Evolutionary conservation across 805 yeast species (phyloP), one percentile per base, ranked within the genome.

Genomic region (Starmerella bombi): DNA sequence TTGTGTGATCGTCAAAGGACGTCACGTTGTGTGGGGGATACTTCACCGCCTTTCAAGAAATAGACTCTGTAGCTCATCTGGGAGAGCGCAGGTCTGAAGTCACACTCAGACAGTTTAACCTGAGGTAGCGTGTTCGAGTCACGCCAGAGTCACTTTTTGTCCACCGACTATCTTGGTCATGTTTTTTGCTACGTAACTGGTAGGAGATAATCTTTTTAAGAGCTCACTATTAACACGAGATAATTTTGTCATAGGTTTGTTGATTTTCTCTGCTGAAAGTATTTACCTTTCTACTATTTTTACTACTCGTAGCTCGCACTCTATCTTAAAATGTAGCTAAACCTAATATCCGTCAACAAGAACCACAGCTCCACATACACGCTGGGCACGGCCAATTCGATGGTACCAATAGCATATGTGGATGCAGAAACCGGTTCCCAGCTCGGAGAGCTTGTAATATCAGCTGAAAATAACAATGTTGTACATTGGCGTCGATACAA

Each of bases 61-160:
- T n/a, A 7, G 35, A 32, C 41, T 10, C 41, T 38, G 34, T 38
- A 38, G 41, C 41, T 38, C 41, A 38, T 25, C 37, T 38, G 41
- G 41, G 41, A 38, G 41, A 38, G 41, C 41, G 41, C 41, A 38
- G 41, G 41, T 38, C 41, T 38, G 41, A 38, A 38, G 41, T 38
- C 16, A 18, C n/a, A 28, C 34, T 38, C 41, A 27, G 41, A 38
- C 30, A 38, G 41, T 12, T 35, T 20, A 38, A 38, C 41, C 41
- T 38, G 41, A 38, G 41, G 41, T 32, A 41, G 23, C 41, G 41
- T 38, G 41, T 38, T 38, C 41, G 30, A 38, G 36, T 32, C 41
- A 38, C 41, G 41, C 39, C 34, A 38, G 41, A 10, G 41, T 38
- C 41, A 38, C 27, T 32, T 33, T 27, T 32, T 32, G 8, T n/a